Evolutionary conservation across 805 yeast species (phyloP), one percentile per base, ranked within the genome.

Genomic region (Millerozyma acaciae): DNA sequence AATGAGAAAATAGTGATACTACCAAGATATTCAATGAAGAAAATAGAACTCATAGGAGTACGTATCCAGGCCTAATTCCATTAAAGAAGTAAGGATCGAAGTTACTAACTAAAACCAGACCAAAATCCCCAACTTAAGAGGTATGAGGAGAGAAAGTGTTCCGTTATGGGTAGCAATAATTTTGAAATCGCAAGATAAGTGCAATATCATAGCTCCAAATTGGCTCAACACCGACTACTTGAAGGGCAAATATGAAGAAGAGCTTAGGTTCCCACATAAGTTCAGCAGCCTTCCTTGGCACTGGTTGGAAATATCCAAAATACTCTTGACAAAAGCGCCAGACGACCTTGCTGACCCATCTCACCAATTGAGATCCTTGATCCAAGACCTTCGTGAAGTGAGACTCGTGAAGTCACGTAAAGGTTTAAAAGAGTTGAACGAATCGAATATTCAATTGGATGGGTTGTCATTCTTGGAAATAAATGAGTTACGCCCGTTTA

Each of bases 161-260:
- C 95, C 96, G 0, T 42, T 90, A 2, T 93, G 97, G 97, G 64
- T 85, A 14, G 97, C 97, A 0, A 53, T 89, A 6, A 62, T 89
- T 14, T 63, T 93, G 31, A 87, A 86, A 50, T 78, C 80, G 29
- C 97, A 93, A 55, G 81, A 79, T 29, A 81, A 88, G 48, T 87
- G 97, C 57, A 82, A 80, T 41, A 78, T 93, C 3, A 78, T 86
- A 6, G 81, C 88, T 9, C 98, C 98, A 0, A 70, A 65, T 1
- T 93, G 98, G 98, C 67, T 93, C 7, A 73, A 70, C 7, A 57
- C 74, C 29, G 63, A 65, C 13, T 65, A 65, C 31, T 55, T 90
- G 36, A 73, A 73, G 34, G 68, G 64, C 5, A 66, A 71, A 26
- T 76, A 83, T 45, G 85, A 81, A 14, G 80, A 74, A 39, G 97